These are phyloP conservation scores for Vaccinium myrtillus DNA, from an alignment of 148 eudicot species.

Conservation along the genomic window DNA sequence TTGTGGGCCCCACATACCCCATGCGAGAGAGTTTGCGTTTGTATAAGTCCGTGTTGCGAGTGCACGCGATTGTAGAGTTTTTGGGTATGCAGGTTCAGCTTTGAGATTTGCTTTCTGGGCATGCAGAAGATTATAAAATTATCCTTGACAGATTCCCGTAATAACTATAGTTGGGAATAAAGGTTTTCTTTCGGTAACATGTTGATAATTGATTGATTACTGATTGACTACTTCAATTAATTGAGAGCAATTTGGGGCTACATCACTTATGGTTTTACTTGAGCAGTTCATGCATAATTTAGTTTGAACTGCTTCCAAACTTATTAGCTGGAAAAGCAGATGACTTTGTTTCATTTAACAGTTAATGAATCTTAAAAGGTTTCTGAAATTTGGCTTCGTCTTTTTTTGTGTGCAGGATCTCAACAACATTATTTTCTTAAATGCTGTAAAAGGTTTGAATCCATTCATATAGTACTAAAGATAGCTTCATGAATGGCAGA, in stretches of 20 bases:
- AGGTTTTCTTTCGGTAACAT: no score
- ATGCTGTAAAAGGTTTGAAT: slow-evolving; percentile 51
- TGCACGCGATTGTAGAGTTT: not conserved
- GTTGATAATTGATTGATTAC: not conserved
- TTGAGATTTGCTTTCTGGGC: not conserved
- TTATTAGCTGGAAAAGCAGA: not conserved
- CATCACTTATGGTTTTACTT: not conserved
- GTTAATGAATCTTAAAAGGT: not conserved
- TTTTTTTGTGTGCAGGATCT: slow-evolving; percentile 47
- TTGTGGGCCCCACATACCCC: not conserved
- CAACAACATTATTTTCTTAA: slow-evolving; percentile 40
- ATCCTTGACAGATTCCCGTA: not conserved
- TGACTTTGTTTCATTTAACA: not conserved
- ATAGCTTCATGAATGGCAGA: not conserved
- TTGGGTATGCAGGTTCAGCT: not conserved
- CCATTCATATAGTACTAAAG: not conserved
- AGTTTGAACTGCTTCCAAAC: not conserved
- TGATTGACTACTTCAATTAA: not conserved
- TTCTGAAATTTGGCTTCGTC: slow-evolving; percentile 9
- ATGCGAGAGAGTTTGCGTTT: not conserved
- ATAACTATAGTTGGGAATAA: no score
- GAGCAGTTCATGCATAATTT: not conserved
- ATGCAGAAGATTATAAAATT: not conserved
- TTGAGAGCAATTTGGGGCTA: not conserved
- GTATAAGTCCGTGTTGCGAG: not conserved